A percentile compares a stretch with the other conserved stretches of the same genome.
These are phyloP conservation scores for Boletellus ananas DNA, from an alignment of 768 basidiomycete genomes.

Conservation along the genomic window DNA sequence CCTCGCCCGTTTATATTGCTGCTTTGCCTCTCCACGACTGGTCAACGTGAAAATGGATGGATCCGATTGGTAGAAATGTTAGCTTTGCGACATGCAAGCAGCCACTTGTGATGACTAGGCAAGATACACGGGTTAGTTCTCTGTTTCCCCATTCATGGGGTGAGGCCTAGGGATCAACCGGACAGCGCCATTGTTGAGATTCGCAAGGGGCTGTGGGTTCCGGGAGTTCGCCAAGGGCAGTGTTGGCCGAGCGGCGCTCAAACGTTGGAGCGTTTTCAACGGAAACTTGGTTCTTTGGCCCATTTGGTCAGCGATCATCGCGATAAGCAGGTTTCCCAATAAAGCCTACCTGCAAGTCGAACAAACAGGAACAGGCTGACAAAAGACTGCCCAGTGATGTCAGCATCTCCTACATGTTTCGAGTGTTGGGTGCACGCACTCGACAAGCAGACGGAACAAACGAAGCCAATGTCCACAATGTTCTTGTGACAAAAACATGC, in stretches of 20 bases:
- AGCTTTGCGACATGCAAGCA: neutral
- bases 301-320: neutral
- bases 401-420: constrained; percentile 1
- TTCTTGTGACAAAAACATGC: constrained; percentile 99
- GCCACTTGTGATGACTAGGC: neutral
- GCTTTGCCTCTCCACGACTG: constrained; percentile 39
- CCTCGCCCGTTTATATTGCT: constrained; percentile 54
- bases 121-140: constrained; percentile 7
- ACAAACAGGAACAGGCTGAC: constrained; percentile 89
- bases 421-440: constrained; percentile 50
- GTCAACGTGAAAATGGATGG: neutral
- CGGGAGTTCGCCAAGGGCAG: constrained; percentile 27
- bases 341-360: constrained; percentile 82
- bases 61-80: neutral
- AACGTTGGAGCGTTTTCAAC: constrained; percentile 82
- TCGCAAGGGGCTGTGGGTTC: constrained; percentile 33
- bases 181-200: constrained; percentile 29
- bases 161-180: constrained; percentile 12
- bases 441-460: constrained; percentile 97
- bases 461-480: constrained; percentile 94
- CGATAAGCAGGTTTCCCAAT: constrained; percentile 1
- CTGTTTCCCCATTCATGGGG: constrained; percentile 17
- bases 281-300: constrained; percentile 84
- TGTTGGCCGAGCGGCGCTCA: constrained; percentile 57
- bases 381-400: constrained; percentile 64